Base-by-base conservation (phyloP, 2,329 filamentous ascomycete species). In the Ceratocystis destructans region DNA sequence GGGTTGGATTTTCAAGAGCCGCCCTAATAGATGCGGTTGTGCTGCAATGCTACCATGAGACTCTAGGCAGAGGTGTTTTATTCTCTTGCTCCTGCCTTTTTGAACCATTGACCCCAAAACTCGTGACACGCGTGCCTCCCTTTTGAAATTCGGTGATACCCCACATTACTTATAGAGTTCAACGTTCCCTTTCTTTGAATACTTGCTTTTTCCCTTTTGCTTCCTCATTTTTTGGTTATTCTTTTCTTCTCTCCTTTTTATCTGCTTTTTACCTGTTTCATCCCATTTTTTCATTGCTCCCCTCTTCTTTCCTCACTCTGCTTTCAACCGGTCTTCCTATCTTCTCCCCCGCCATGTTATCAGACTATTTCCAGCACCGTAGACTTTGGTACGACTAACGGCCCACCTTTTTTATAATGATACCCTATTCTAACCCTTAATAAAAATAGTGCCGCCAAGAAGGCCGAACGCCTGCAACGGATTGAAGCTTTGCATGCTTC, bases 391-490 rank as follows among this genome's bases (percentile, higher is more conserved):
- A 59, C 46, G 78, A 25, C 17, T 53, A 5, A 22, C 10, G 22
- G 20, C 48, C 12, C 55, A 37, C 31, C 28, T 10, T 59, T 37
- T 59, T 28, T 15, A 1, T 37, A 4, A 7, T 10, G 2, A 53
- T 59, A 33, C 55, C 28, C 55, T 37, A 31, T 33, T 25, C 25
- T 59, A 59, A 59, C 55, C 25, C 55, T 59, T 33, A 22, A 5
- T 31, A 6, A 8, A 1, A 15, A 22, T 55, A 68, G 64, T 28
- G 64, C 61, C 20, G 82, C 84, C 74, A 96, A 96, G 79, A 88
- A 94, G 77, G 76, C 84, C 69, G 85, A 96, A 74, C 87, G 93
- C 50, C 78, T 80, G 17, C 77, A 81, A 62, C 85, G 88, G 64
- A 88, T 96, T 70, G 79, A 81, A 45, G 81, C 80, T 5, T 82